These are phyloP conservation scores for Colletotrichum viniferum DNA, from an alignment of 2,329 filamentous ascomycete species.

Conservation along the genomic window DNA sequence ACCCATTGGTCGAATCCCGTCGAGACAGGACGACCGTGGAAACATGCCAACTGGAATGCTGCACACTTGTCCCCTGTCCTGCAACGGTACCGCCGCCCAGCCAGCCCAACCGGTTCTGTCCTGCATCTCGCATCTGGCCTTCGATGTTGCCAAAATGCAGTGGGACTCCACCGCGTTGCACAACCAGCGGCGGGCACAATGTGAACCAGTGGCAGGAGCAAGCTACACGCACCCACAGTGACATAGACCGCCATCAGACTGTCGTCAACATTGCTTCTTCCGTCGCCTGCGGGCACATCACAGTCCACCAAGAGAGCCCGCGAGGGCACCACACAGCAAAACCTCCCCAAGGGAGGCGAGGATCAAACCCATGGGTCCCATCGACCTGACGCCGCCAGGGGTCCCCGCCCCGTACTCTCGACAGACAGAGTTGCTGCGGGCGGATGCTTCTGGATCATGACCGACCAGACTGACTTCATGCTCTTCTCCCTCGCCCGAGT, in stretches of 20 bases:
- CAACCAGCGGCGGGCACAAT: not conserved
- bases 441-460: not conserved
- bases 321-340: not conserved
- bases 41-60: not conserved
- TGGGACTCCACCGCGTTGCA: not conserved
- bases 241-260: not conserved
- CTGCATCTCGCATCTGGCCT: not conserved
- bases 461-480: not conserved
- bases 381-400: not conserved
- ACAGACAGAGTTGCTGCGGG: not conserved
- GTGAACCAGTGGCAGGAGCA: not conserved
- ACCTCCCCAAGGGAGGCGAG: not conserved
- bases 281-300: not conserved
- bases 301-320: not conserved
- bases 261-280: not conserved
- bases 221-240: not conserved
- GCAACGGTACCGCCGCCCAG: not conserved
- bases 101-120: not conserved
- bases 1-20: not conserved
- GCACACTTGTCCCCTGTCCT: not conserved
- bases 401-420: not conserved
- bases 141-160: not conserved
- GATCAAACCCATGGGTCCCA: slow-evolving; percentile 3
- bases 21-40: not conserved
- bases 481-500: not conserved